Evolutionary conservation across 148 eudicot species (phyloP).

Genomic region (Linanthus parryae): DNA sequence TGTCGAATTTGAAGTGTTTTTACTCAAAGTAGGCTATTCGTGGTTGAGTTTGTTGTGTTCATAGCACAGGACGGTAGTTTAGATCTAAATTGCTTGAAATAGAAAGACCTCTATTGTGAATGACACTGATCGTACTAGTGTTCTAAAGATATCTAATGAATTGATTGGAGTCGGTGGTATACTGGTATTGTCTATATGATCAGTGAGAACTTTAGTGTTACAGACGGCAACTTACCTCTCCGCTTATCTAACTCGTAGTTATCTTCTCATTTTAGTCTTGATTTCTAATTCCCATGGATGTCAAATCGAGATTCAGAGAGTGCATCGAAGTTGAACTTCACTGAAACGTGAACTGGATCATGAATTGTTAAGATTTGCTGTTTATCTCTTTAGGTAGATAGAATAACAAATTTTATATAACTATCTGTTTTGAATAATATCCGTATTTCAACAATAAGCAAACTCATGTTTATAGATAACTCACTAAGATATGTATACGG

Average conservation of each 20-base stretch:
- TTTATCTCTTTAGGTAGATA: neutral
- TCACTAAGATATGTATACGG: no score
- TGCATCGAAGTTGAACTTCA: neutral
- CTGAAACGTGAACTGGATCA: neutral
- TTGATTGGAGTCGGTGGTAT: no score
- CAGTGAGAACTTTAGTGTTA: no score
- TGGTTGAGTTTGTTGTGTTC: neutral
- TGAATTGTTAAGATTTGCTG: neutral
- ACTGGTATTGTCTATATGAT: no score
- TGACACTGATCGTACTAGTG: neutral
- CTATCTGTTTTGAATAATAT: neutral
- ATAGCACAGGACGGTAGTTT: neutral
- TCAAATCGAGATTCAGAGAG: no score
- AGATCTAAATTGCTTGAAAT: no score
- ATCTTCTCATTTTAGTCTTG: neutral
- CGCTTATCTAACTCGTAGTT: neutral
- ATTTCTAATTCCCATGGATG: neutral
- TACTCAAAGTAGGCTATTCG: no score
- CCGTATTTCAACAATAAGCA: neutral
- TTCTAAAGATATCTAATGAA: neutral
- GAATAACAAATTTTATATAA: no score
- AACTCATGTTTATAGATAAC: no score
- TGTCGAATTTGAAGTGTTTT: neutral
- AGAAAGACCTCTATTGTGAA: neutral
- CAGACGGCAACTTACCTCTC: no score